Percentiles rank a stretch among this genome's conserved stretches.
Evolutionary conservation across 2,329 filamentous ascomycete species (phyloP).

Genomic region (Fusarium pseudoanthophilum): DNA sequence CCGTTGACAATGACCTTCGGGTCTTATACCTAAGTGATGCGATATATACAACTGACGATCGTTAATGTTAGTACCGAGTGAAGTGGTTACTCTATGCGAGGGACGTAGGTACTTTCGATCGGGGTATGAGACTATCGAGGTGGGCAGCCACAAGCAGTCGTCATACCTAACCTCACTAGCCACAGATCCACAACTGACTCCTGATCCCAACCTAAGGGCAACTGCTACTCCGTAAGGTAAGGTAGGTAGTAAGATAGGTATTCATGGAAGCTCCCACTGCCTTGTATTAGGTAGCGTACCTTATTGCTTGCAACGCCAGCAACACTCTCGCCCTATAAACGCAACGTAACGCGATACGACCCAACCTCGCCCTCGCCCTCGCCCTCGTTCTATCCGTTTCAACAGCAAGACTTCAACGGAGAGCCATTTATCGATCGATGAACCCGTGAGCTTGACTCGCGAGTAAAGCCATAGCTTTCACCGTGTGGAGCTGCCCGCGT

Average conservation of each 20-base stretch:
- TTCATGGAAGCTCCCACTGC: slow-evolving; percentile 23
- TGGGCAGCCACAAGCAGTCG: slow-evolving; percentile 26
- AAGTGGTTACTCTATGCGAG: background rate
- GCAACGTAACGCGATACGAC: slow-evolving; percentile 3
- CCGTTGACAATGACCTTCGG: background rate
- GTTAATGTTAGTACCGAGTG: background rate
- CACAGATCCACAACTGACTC: slow-evolving; percentile 15
- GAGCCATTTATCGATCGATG: slow-evolving; percentile 18
- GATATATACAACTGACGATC: background rate
- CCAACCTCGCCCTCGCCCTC: background rate
- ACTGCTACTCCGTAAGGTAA: background rate
- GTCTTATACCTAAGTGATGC: background rate
- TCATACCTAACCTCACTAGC: slow-evolving; percentile 18
- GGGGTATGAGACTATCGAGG: slow-evolving; percentile 1
- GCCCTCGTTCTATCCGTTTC: background rate
- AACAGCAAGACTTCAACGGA: background rate
- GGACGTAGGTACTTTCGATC: background rate
- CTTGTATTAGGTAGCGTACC: background rate
- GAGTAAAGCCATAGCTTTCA: slow-evolving; percentile 18
- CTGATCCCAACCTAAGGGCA: slow-evolving; percentile 18
- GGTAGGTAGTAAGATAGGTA: background rate
- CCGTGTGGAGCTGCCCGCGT: slow-evolving; percentile 11
- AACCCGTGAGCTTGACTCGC: slow-evolving; percentile 3
- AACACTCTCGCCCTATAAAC: slow-evolving; percentile 1
- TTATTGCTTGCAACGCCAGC: slow-evolving; percentile 25